Base-by-base conservation (phyloP, 768 basidiomycete species). In the Termitomyces sp. region DNA sequence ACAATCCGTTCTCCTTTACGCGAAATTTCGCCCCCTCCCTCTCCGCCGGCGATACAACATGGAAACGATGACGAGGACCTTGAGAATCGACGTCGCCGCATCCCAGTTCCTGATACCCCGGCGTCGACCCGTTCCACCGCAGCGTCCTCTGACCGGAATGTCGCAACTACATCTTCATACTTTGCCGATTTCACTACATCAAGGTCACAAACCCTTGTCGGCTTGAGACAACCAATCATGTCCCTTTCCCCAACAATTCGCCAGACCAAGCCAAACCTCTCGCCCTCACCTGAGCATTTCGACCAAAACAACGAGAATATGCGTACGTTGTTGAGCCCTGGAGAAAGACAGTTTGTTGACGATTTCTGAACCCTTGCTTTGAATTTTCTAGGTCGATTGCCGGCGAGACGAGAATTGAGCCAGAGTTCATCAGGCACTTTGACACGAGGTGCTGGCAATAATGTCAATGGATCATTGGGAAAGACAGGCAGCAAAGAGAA, bases 61-160 rank as follows among this genome's bases (percentile, higher is more conserved):
- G 67, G 69, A 27, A 69, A 75, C 22, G 75, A 79, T 45, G 78
- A 79, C 58, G 67, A 69, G 47, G 70, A 76, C 50, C 72, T 77
- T 59, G 73, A 75, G 54, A 70, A 71, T 15, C 73, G 72, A 9
- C 70, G 76, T 20, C 73, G 77, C 6, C 69, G 71, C 31, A 53
- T 78, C 13, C 76, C 77, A 16, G 65, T 55, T 33, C 27, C 52
- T 20, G 45, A 55, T 44, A 50, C 60, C 11, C 54, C 39, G 6
- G 42, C 47, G 8, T 53, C 15, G n/a, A 58, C 9, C 31, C 59
- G 34, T 15, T 48, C 55, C 27, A 36, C 42, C 16, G 15, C 51
- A 33, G 54, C 18, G 33, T 18, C 30, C 15, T 47, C 57, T 12
- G 47, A 13, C 31, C 58, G 20, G 36, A 55, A 18, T 18, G 47